Evolutionary conservation across 2,329 filamentous ascomycete genomes (phyloP).

Genomic region (Golovinomyces cichoracearum): DNA sequence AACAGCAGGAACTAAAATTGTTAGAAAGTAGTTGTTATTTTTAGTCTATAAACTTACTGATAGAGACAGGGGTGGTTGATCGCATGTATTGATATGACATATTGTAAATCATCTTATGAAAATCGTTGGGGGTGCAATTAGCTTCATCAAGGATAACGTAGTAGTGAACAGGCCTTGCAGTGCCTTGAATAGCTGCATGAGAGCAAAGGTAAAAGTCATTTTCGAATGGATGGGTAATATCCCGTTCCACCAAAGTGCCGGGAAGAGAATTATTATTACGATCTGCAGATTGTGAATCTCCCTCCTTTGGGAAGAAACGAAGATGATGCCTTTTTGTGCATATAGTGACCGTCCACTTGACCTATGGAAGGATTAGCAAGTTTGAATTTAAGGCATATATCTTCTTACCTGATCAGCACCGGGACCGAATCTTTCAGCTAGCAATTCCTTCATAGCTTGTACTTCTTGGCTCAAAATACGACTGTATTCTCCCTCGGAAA

Average conservation of each 20-base stretch:
- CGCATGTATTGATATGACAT: conserved; percentile 85
- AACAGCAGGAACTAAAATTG: conserved; percentile 38
- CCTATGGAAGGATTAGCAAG: conserved; percentile 5
- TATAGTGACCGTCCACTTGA: conserved; percentile 59
- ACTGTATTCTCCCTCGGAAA: conserved; percentile 62
- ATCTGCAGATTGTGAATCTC: conserved; percentile 28
- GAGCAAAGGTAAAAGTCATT: conserved; percentile 26
- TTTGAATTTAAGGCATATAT: background rate
- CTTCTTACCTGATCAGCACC: conserved; percentile 9
- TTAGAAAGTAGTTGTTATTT: conserved; percentile 1
- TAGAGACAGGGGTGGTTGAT: conserved; percentile 72
- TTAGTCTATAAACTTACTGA: conserved; percentile 20
- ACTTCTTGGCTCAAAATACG: conserved; percentile 64
- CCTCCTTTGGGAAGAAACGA: conserved; percentile 55
- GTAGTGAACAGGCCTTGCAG: conserved; percentile 76
- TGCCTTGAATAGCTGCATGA: conserved; percentile 72
- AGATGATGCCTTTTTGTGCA: conserved; percentile 88
- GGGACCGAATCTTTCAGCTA: conserved; percentile 19
- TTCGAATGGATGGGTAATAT: conserved; percentile 55
- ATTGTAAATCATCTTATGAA: conserved; percentile 79
- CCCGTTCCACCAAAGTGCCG: conserved; percentile 64
- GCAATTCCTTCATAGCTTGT: conserved; percentile 34
- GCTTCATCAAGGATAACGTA: conserved; percentile 69
- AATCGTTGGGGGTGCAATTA: conserved; percentile 33
- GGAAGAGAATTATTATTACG: conserved; percentile 59